These are phyloP conservation scores for Penicillium paneum DNA, from an alignment of 2,329 filamentous ascomycete genomes.

Conservation along the genomic window DNA sequence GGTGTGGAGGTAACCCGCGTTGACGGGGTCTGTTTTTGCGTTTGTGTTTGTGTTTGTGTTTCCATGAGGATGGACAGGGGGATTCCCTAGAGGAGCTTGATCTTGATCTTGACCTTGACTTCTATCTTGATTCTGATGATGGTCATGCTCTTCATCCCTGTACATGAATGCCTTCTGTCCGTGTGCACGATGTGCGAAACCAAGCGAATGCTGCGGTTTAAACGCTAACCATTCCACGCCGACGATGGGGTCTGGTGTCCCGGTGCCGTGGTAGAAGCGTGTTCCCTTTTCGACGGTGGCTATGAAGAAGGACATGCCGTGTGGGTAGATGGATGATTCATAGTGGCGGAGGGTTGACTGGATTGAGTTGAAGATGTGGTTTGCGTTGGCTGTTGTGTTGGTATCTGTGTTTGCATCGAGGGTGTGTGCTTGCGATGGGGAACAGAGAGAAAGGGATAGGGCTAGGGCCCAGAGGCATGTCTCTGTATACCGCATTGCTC, in stretches of 20 bases:
- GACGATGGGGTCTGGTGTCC: constrained; percentile 25
- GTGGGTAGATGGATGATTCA: constrained; percentile 66
- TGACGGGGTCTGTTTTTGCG: no score
- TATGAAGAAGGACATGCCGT: constrained; percentile 66
- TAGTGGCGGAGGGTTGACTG: constrained; percentile 67
- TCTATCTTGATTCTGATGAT: no score
- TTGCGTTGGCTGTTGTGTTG: no score
- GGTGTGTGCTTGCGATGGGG: no score
- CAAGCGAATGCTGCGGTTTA: constrained; percentile 65
- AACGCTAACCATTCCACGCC: constrained; percentile 65
- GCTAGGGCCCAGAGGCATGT: no score
- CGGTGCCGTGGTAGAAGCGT: constrained; percentile 62
- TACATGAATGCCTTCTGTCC: neutral
- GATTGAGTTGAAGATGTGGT: constrained; percentile 57
- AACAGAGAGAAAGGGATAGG: no score
- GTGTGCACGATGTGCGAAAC: constrained; percentile 50
- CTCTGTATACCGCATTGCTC: no score
- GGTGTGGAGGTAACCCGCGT: constrained; percentile 52
- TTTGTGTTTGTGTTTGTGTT: no score
- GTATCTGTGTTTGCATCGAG: no score
- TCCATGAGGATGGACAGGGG: neutral
- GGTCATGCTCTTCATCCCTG: no score
- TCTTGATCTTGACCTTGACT: neutral
- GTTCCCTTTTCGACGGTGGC: constrained; percentile 60
- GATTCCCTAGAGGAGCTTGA: neutral